Evolutionary conservation across 2,329 filamentous ascomycete genomes (phyloP), one percentile per base, ranked within the genome.

Genomic region (Tolypocladium nubicola): DNA sequence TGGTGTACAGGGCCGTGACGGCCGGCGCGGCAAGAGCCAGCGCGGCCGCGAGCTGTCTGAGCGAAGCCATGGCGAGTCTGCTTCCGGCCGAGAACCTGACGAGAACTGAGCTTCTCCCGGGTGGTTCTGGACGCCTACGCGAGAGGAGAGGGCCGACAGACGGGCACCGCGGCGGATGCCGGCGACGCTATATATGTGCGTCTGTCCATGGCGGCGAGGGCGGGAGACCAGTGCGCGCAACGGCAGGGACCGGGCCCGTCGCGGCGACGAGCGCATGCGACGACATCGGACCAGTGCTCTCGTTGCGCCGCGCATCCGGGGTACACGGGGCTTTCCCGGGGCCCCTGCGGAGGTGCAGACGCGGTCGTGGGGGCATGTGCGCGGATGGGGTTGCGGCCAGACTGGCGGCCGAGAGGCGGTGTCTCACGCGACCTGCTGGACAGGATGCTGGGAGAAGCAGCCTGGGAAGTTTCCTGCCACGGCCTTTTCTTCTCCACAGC

Each of bases 1-100:
- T 83, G 62, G 75, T 73, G 68, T 82, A 87, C 23, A 87, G 68
- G 14, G 78, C 80, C 33, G 71, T 71, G 11, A 69, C 68, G 52
- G 59, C 62, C 45, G 62, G 65, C 40, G 60, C 66, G 60, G 62
- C 63, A 21, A 67, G 63, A 50, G 64, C 67, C 33, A 71, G 40
- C 23, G 67, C 66, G 23, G 65, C 64, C 43, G 63, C 62, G 33
- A 68, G 57, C 49, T 61, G 60, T 59, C 61, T 61, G 21, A 67
- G 52, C 47, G 61, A 61, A 35, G 64, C 11, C 56, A 52, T 57
- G 3, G 26, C 45, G 45, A 33, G 26, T 33, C 26, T 33, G 26
- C 26, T 30, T 33, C 7, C 26, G 14, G 45, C 26, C 26, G 14
- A 49, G 26, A 3, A 16, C n/a, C 23, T 33, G 16, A 26, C 0